A percentile compares a stretch with the other conserved stretches of the same genome.
These are phyloP conservation scores for Rhodosporidiobolus odoratus DNA, from an alignment of 768 basidiomycete species.

Conservation along the genomic window DNA sequence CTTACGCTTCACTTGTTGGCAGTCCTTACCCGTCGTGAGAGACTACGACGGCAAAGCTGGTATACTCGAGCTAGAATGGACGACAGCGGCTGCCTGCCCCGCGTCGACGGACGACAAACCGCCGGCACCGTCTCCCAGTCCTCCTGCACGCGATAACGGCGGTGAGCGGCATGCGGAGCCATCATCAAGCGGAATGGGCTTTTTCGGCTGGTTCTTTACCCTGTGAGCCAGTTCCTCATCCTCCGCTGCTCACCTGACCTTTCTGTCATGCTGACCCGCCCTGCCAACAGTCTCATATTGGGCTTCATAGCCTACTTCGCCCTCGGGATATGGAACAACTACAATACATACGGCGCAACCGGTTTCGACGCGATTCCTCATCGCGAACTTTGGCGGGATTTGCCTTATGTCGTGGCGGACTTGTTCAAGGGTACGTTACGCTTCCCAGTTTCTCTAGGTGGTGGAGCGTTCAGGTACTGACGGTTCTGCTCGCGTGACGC, in stretches of 20 bases:
- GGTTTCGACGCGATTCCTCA: conserved; percentile 50
- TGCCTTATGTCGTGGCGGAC: conserved; percentile 25
- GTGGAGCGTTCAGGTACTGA: not conserved
- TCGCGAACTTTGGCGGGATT: conserved; percentile 23
- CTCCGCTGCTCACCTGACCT: not conserved
- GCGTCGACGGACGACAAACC: conserved; percentile 45
- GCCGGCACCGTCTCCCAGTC: no score
- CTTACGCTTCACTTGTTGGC: conserved; percentile 41
- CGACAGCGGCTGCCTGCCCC: conserved; percentile 57
- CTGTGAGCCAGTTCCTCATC: conserved; percentile 56
- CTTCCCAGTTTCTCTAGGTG: not conserved
- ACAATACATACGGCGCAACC: conserved; percentile 75
- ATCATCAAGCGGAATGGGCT: conserved; percentile 45
- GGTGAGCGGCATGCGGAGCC: conserved; percentile 30
- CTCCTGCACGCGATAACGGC: not conserved
- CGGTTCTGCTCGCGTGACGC: no score
- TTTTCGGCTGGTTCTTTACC: conserved; percentile 79
- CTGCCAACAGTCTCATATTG: conserved; percentile 55
- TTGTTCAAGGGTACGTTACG: conserved; percentile 26
- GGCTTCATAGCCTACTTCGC: conserved; percentile 66
- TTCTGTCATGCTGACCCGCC: not conserved
- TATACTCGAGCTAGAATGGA: conserved; percentile 60
- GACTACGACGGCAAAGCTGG: conserved; percentile 57
- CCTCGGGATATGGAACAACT: conserved; percentile 80
- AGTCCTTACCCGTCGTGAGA: conserved; percentile 55